These are phyloP conservation scores for Scutellaria galericulata DNA, from an alignment of 257 asterid genomes.

Conservation along the genomic window DNA sequence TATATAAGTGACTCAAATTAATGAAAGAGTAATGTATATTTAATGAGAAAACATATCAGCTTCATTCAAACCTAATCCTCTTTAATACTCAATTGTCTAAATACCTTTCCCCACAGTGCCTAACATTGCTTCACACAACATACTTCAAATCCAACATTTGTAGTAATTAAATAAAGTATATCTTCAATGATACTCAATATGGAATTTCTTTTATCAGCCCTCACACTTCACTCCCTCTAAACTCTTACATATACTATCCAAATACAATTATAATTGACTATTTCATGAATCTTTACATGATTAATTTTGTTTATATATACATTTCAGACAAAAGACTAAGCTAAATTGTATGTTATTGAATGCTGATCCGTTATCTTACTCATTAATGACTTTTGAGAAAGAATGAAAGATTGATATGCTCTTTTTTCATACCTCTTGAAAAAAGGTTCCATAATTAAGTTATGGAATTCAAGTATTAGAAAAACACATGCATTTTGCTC, in stretches of 20 bases:
- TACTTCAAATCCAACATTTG: constrained; percentile 51
- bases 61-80: constrained; percentile 40
- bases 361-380: too few relatives aligned
- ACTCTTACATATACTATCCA: neutral
- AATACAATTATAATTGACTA: neutral
- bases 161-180: constrained; percentile 47
- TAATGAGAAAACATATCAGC: constrained; percentile 29
- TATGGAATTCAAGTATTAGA: too few relatives aligned
- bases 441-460: too few relatives aligned
- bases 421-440: too few relatives aligned
- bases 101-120: constrained; percentile 40
- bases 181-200: constrained; percentile 37
- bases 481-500: too few relatives aligned
- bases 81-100: constrained; percentile 14
- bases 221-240: constrained; percentile 28
- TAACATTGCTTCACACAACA: constrained; percentile 49
- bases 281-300: too few relatives aligned
- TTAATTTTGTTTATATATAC: too few relatives aligned
- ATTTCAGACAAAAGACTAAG: too few relatives aligned
- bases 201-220: constrained; percentile 32
- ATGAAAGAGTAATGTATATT: neutral
- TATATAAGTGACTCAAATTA: neutral
- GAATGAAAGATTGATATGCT: too few relatives aligned
- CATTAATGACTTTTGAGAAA: too few relatives aligned
- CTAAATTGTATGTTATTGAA: too few relatives aligned